A percentile compares a stretch with the other conserved stretches of the same genome.
Conservation (phyloP, 139 green algal genomes). For the Asterochloris erici region DNA sequence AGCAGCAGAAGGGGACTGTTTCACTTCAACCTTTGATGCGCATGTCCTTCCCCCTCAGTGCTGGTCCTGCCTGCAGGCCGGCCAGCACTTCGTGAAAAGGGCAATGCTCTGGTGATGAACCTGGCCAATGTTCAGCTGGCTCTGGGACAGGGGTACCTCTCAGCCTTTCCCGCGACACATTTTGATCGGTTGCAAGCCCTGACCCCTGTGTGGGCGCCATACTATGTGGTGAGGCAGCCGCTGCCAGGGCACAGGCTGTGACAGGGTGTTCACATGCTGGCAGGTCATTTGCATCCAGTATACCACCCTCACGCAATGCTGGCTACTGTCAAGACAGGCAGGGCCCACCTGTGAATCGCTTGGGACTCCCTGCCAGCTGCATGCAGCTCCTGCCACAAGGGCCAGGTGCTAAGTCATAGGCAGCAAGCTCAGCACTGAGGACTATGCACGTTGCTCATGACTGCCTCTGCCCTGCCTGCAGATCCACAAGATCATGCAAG, state of each 20-base stretch:
- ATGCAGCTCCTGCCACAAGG: not conserved
- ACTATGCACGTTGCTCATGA: not conserved
- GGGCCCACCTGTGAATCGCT: too few relatives aligned
- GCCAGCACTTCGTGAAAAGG: too few relatives aligned
- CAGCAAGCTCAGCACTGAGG: not conserved
- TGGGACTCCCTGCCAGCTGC: not conserved
- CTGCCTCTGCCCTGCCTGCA: constrained; percentile 17
- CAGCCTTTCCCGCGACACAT: constrained; percentile 55
- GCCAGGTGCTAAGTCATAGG: not conserved
- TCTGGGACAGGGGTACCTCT: constrained; percentile 48
- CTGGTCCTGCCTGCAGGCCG: not conserved
- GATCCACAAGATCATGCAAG: constrained; percentile 72
- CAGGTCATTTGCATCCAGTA: too few relatives aligned
- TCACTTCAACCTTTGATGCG: too few relatives aligned
- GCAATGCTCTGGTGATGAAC: not conserved
- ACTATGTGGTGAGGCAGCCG: constrained; percentile 69
- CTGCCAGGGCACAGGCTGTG: constrained; percentile 60
- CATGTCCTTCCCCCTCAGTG: too few relatives aligned
- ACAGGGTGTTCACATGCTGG: constrained; percentile 19
- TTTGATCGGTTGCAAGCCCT: constrained; percentile 55
- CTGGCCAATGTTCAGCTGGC: constrained; percentile 26
- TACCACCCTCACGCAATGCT: too few relatives aligned
- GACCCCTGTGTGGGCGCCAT: constrained; percentile 62
- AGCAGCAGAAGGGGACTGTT: too few relatives aligned
- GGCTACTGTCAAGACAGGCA: too few relatives aligned